phyloP scores from a whole-genome alignment of 495 filamentous ascomycete genomes.

The Penicillium ochrochloron region DNA sequence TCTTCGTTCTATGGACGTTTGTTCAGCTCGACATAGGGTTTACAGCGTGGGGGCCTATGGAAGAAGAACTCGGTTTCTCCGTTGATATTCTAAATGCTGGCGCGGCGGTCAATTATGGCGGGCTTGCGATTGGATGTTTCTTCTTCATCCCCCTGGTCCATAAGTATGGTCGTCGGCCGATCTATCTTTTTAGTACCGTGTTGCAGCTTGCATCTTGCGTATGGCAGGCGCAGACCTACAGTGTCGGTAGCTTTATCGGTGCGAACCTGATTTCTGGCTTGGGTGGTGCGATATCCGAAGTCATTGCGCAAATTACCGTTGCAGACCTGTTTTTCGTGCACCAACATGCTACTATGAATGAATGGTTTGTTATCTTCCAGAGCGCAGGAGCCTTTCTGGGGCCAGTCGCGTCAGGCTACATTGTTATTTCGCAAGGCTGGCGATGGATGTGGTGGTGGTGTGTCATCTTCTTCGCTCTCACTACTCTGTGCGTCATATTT shows the following conservation, averaged over 20 bases:
- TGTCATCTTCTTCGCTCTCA: constrained; percentile 48
- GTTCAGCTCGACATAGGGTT: constrained; percentile 45
- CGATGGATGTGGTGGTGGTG: constrained; percentile 59
- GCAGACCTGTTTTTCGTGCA: constrained; percentile 56
- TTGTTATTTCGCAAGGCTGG: constrained; percentile 51
- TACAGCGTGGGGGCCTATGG: constrained; percentile 46
- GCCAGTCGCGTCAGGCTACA: constrained; percentile 51
- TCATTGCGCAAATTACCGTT: constrained; percentile 51
- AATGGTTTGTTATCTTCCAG: constrained; percentile 41
- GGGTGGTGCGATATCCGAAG: constrained; percentile 46
- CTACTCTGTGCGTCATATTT: constrained; percentile 42
- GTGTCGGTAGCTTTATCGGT: constrained; percentile 37
- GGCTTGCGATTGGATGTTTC: constrained; percentile 45
- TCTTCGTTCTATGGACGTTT: constrained; percentile 46
- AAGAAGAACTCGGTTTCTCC: constrained; percentile 41
- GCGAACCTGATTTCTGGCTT: constrained; percentile 41
- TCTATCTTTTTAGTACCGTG: constrained; percentile 46
- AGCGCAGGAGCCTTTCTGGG: constrained; percentile 42
- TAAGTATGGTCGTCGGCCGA: constrained; percentile 50
- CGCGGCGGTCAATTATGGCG: constrained; percentile 41
- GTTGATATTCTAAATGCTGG: constrained; percentile 41
- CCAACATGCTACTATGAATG: constrained; percentile 48
- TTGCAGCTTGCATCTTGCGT: constrained; percentile 41
- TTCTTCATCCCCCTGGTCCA: constrained; percentile 52
- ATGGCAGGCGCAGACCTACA: constrained; percentile 43